These are phyloP conservation scores for Sporothrix pallida DNA, from an alignment of 2,329 filamentous ascomycete genomes.

Conservation along the genomic window DNA sequence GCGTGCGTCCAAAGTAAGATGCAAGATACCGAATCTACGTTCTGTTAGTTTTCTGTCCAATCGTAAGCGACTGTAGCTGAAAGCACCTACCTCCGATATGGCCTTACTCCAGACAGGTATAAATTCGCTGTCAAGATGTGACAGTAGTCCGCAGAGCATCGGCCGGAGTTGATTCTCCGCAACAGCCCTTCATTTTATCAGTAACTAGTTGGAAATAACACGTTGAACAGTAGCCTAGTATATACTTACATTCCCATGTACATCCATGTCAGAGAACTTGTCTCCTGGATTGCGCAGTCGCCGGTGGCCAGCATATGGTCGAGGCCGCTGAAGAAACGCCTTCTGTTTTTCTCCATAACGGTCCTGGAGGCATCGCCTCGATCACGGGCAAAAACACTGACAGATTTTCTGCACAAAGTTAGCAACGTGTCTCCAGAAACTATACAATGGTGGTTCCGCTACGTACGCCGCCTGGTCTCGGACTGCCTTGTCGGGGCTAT, in stretches of 20 bases:
- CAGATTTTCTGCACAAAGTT: slow-evolving; percentile 32
- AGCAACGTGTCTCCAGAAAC: neutral
- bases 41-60: neutral
- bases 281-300: slow-evolving; percentile 35
- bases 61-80: too few relatives aligned
- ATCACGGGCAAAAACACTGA: slow-evolving; percentile 31
- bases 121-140: slow-evolving; percentile 32
- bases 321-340: slow-evolving; percentile 34
- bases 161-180: slow-evolving; percentile 36
- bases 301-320: slow-evolving; percentile 30
- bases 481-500: slow-evolving; percentile 35
- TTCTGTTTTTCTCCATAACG: slow-evolving; percentile 30
- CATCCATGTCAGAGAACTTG: slow-evolving; percentile 34
- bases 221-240: too few relatives aligned
- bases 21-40: slow-evolving; percentile 71
- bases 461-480: slow-evolving; percentile 37
- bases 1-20: slow-evolving; percentile 64
- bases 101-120: slow-evolving; percentile 34
- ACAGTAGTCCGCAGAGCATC: slow-evolving; percentile 35
- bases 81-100: slow-evolving; percentile 32
- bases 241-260: slow-evolving; percentile 36
- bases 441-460: neutral
- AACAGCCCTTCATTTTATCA: slow-evolving; percentile 31
- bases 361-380: neutral
- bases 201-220: neutral